Base-by-base conservation (phyloP, 345 rosid species). In the Brassica incana region DNA sequence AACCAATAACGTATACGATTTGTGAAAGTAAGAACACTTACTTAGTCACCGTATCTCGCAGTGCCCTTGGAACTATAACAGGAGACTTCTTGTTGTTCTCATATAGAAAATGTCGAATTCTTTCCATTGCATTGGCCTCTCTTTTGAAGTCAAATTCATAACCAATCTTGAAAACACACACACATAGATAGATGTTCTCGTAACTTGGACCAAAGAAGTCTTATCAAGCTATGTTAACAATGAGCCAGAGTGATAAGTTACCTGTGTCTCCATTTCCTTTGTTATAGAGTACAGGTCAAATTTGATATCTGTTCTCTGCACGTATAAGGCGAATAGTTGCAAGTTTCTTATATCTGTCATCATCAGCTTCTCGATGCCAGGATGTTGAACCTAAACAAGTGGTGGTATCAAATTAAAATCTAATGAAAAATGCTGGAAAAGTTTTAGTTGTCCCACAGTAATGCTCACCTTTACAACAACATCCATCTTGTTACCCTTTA, bases 231-330 rank as follows among this genome's bases (percentile, higher is more conserved):
- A 59, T 58, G 10, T 14, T 59, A 30, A 73, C 30, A 73, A 67
- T 18, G 43, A 73, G 56, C 35, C 62, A 67, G 29, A 66, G 52
- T 4, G 63, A 65, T 60, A 10, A 25, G 5, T 23, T 64, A 92
- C 98, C 98, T 94, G 99, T 85, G 85, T 94, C 86, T 92, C 98
- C 91, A 95, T 95, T 81, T 91, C 99, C 83, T 90, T 94, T 16
- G 88, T 89, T 74, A 94, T 79, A 30, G 97, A 92, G 83, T 73
- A 88, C 54, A 94, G 72, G 77, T 94, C 99, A 81, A 94, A 94
- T 79, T 88, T 92, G 81, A 94, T 80, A 83, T 94, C 98, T 23
- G 91, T 87, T 87, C 83, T 94, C 81, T 94, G 99, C 85, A 94
- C 87, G 92, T 87, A 94, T 33, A 89, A 84, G 69, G 99, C 99